Evolutionary conservation across 1,284 basidiomycete species (phyloP).

Genomic region (Pseudozyma sp.): DNA sequence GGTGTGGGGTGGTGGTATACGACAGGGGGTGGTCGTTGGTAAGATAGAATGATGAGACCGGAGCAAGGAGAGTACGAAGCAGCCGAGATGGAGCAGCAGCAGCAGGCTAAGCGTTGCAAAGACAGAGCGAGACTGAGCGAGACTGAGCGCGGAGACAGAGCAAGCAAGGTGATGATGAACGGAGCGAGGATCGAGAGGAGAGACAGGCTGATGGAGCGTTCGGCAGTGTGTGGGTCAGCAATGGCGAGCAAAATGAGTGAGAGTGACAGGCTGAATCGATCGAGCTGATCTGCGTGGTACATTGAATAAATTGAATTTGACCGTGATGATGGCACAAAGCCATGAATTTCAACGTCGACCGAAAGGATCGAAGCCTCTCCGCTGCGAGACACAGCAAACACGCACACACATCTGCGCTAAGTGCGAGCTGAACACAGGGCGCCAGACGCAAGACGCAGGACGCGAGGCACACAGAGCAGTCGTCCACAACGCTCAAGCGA

Average conservation of each 20-base stretch:
- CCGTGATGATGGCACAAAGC: slow-evolving; percentile 1
- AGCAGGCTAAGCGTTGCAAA: not conserved
- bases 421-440: too few species aligned
- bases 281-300: slow-evolving; percentile 36
- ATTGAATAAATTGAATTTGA: slow-evolving; percentile 1
- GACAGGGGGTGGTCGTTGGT: not conserved
- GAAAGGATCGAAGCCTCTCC: slow-evolving; percentile 2
- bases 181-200: not conserved
- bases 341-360: not conserved
- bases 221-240: not conserved
- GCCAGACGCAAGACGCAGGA: not conserved
- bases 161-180: too few species aligned
- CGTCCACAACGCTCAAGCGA: not conserved
- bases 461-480: not conserved
- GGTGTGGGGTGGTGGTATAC: not conserved
- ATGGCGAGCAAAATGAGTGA: not conserved
- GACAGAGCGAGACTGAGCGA: not conserved
- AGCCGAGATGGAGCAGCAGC: not conserved
- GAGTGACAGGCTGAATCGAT: slow-evolving; percentile 25
- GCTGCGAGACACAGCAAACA: too few species aligned
- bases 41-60: not conserved
- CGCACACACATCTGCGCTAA: too few species aligned
- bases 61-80: not conserved
- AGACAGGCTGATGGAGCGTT: not conserved
- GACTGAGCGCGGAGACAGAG: too few species aligned